These are phyloP conservation scores for Podaxis sp. DNA, from an alignment of 768 basidiomycete genomes.

Conservation along the genomic window DNA sequence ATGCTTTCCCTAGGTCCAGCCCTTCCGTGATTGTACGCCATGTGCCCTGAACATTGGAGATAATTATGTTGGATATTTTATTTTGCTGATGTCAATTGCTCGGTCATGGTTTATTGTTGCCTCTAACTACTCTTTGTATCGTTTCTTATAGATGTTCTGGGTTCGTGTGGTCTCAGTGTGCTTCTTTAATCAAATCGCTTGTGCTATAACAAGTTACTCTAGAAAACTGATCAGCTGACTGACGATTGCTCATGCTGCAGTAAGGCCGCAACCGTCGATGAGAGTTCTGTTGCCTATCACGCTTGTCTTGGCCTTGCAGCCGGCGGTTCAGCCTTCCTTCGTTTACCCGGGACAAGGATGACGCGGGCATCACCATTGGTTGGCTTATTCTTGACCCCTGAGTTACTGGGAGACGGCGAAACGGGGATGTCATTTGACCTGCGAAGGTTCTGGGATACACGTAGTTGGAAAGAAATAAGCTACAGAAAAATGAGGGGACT, in stretches of 20 bases:
- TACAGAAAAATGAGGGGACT: background rate
- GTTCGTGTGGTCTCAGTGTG: background rate
- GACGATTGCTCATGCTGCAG: background rate
- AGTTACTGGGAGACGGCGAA: background rate
- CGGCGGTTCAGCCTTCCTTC: background rate
- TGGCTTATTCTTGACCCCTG: background rate
- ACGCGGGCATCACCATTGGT: background rate
- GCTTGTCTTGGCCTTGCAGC: background rate
- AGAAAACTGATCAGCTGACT: background rate
- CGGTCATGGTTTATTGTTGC: background rate
- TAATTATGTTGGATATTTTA: background rate
- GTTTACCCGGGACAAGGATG: background rate
- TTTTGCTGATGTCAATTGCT: background rate
- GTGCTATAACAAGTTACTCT: too few relatives aligned
- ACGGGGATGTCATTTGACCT: background rate
- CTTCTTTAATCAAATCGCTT: background rate
- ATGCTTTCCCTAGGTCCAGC: background rate
- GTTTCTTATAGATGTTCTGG: background rate
- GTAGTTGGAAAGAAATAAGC: background rate
- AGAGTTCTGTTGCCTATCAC: conserved; percentile 6
- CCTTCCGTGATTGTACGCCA: background rate
- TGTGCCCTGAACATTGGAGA: background rate
- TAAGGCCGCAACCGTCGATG: background rate
- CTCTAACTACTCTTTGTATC: background rate
- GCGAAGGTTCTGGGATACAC: background rate